Percentiles rank a stretch among this genome's conserved stretches.
phyloP scores from a whole-genome alignment of 331 rosid genomes.

The Malus hybrid region DNA sequence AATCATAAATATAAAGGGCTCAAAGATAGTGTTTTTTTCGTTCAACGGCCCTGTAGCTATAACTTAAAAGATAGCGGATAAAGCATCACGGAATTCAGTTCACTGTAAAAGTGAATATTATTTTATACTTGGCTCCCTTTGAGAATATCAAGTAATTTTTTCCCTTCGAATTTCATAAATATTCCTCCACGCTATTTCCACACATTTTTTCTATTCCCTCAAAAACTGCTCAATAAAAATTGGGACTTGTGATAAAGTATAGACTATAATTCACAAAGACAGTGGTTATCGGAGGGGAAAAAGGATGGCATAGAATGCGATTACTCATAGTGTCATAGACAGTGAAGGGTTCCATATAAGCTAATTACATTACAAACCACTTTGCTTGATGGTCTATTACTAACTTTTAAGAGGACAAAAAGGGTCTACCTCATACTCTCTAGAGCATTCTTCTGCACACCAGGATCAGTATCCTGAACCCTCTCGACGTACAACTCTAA shows the following conservation, averaged over 20 bases:
- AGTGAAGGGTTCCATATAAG: not conserved
- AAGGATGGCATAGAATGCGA: not conserved
- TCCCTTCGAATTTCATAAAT: not conserved
- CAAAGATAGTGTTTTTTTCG: not conserved
- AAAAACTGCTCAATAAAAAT: not conserved
- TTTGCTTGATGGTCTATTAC: not conserved
- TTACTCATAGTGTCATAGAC: not conserved
- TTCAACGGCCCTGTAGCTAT: not conserved
- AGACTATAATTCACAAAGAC: not conserved
- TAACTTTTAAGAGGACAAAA: not conserved
- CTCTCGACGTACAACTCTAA: slow-evolving; percentile 92
- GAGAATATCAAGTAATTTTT: not conserved
- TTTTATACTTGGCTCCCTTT: not conserved
- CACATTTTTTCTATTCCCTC: not conserved
- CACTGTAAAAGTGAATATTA: not conserved
- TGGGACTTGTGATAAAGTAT: not conserved
- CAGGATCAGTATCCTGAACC: slow-evolving; percentile 89
- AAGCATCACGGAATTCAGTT: not conserved
- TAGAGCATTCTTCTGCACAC: slow-evolving; percentile 76
- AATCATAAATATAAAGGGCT: not conserved
- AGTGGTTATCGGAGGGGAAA: not conserved
- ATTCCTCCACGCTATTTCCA: not conserved
- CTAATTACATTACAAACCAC: not conserved
- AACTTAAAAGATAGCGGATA: not conserved
- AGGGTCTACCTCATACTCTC: slow-evolving; percentile 88